Percentiles rank a stretch among this genome's conserved stretches.
Conservation (phyloP, 495 filamentous ascomycete genomes). For the Pyrenopolyporus hunteri region DNA sequence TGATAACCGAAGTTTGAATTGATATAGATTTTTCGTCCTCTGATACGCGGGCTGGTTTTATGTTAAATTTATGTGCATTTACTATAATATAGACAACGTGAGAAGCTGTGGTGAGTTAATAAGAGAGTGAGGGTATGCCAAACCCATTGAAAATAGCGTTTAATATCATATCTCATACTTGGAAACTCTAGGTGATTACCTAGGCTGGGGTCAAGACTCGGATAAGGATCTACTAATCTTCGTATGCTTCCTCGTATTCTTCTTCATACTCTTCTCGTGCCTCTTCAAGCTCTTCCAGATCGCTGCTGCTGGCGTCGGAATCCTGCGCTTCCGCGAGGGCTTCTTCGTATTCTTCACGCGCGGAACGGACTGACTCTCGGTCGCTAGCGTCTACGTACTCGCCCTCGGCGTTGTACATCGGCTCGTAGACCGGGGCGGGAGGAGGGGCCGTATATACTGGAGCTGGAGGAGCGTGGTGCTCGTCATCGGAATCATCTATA, state of each 20-base stretch:
- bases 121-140: too few relatives aligned
- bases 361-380: slow-evolving; percentile 47
- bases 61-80: too few relatives aligned
- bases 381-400: slow-evolving; percentile 49
- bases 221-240: slow-evolving; percentile 42
- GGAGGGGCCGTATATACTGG: slow-evolving; percentile 33
- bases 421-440: slow-evolving; percentile 34
- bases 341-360: slow-evolving; percentile 48
- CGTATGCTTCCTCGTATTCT: slow-evolving; percentile 57
- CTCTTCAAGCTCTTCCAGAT: slow-evolving; percentile 50
- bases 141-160: too few relatives aligned
- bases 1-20: too few relatives aligned
- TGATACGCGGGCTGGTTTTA: too few relatives aligned
- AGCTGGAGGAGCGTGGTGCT: slow-evolving; percentile 31
- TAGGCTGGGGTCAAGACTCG: not conserved
- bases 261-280: slow-evolving; percentile 54
- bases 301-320: slow-evolving; percentile 51
- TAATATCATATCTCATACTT: too few relatives aligned
- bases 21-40: too few relatives aligned
- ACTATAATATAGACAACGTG: too few relatives aligned
- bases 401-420: slow-evolving; percentile 43
- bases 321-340: slow-evolving; percentile 45
- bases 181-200: too few relatives aligned
- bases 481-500: slow-evolving; percentile 41
- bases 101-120: too few relatives aligned